A percentile compares a stretch with the other conserved stretches of the same genome.
Conservation (phyloP, 495 filamentous ascomycete species). For the Venustampulla echinocandica region DNA sequence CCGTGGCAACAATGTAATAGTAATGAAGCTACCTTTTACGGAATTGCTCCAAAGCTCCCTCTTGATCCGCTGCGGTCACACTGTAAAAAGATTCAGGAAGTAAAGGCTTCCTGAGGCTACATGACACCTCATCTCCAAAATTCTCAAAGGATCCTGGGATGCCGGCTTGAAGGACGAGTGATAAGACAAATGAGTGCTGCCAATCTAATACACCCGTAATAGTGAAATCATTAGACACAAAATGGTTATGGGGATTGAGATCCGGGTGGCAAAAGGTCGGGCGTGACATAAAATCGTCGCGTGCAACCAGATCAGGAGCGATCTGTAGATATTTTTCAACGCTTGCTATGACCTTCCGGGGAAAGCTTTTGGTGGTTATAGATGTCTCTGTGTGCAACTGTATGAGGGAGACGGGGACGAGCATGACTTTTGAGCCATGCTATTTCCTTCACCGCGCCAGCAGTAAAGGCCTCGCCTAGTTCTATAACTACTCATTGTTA, state of each 20-base stretch:
- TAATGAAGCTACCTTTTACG: background rate
- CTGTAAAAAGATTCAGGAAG: background rate
- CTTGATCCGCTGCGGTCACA: background rate
- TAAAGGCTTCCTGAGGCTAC: background rate
- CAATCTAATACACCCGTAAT: constrained; percentile 1
- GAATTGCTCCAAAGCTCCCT: background rate
- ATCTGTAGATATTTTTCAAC: constrained; percentile 1
- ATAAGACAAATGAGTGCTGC: background rate
- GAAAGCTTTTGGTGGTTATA: background rate
- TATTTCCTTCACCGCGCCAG: background rate
- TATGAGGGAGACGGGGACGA: background rate
- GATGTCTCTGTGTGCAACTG: background rate
- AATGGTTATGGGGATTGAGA: background rate
- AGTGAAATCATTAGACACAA: background rate
- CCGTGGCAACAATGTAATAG: background rate
- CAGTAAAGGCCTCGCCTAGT: background rate
- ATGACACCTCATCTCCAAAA: background rate
- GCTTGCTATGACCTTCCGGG: too few species aligned
- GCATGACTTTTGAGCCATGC: background rate
- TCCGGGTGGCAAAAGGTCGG: background rate
- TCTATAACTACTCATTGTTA: background rate
- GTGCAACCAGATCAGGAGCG: background rate
- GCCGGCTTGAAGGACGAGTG: background rate
- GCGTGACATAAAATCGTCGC: background rate
- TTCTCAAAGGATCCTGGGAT: background rate